Percentiles rank a stretch among this genome's conserved stretches.
phyloP scores from a whole-genome alignment of 192 early-diverging fungal species.

The Backusella mclennaniae region DNA sequence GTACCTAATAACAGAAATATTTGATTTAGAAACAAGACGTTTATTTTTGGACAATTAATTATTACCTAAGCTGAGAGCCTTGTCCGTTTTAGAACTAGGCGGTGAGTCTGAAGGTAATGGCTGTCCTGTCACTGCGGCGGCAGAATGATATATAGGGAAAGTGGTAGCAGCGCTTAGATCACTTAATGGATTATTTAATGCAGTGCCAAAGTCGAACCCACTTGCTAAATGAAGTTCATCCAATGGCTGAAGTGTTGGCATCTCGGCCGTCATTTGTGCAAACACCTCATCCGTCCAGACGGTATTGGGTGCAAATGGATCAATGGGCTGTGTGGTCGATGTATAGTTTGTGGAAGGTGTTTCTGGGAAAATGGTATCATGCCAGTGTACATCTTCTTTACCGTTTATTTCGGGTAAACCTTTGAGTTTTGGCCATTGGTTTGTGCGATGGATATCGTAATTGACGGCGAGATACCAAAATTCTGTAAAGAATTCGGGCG shows the following conservation, averaged over 20 bases:
- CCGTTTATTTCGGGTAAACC: conserved; percentile 28
- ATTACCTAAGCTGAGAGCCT: conserved; percentile 7
- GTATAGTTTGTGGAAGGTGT: neutral
- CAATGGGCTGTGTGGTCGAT: neutral
- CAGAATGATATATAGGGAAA: neutral
- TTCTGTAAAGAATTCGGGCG: conserved; percentile 28
- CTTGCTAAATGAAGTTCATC: conserved; percentile 6
- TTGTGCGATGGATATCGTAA: conserved; percentile 33
- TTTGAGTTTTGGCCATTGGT: conserved; percentile 30
- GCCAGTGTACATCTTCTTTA: neutral
- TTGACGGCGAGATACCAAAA: conserved; percentile 31
- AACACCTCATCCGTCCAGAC: conserved; percentile 30
- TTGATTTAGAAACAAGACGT: neutral
- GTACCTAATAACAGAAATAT: neutral
- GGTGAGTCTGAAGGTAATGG: neutral
- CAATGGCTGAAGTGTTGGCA: conserved; percentile 22
- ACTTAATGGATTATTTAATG: neutral
- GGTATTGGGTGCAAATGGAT: neutral
- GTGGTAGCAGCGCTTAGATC: neutral
- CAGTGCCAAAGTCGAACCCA: conserved; percentile 11
- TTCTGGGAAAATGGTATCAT: neutral
- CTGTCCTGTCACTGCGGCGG: neutral
- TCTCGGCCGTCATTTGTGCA: conserved; percentile 15
- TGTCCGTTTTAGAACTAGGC: neutral
- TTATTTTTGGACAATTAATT: neutral